These are phyloP conservation scores for Collybiopsis confluens DNA, from an alignment of 768 basidiomycete genomes.

Conservation along the genomic window DNA sequence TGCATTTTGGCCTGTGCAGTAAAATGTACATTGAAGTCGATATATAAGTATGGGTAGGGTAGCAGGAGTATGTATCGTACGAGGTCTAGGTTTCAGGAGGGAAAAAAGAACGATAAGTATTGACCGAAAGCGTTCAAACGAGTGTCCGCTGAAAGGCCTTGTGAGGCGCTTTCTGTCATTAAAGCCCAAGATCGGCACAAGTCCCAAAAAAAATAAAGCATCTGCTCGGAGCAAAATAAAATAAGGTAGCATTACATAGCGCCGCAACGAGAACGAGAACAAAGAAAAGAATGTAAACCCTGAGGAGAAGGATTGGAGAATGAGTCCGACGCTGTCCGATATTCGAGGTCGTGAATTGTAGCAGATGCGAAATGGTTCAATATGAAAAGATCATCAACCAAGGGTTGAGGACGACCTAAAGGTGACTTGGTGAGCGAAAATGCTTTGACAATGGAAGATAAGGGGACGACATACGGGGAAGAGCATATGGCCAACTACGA, in stretches of 20 bases:
- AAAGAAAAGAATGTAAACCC: background rate
- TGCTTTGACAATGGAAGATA: background rate
- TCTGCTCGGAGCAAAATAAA: background rate
- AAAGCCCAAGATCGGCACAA: background rate
- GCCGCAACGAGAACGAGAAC: background rate
- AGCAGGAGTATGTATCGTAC: background rate
- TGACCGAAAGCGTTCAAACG: background rate
- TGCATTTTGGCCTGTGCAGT: background rate
- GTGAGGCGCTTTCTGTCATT: background rate
- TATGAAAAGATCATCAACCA: conserved; percentile 85
- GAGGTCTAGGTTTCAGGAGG: background rate
- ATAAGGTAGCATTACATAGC: no score
- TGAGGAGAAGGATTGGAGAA: background rate
- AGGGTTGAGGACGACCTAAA: conserved; percentile 77
- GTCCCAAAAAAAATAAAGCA: background rate
- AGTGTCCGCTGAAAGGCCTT: background rate
- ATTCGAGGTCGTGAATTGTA: background rate
- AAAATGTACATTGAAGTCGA: background rate
- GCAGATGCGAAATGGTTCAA: conserved; percentile 13
- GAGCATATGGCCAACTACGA: conserved; percentile 61
- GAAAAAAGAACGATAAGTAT: background rate
- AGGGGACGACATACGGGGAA: conserved; percentile 55
- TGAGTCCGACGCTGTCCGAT: background rate
- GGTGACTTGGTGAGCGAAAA: background rate
- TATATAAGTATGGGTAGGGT: background rate